Evolutionary conservation across 179 eudicot species (phyloP), one percentile per base, ranked within the genome.

Genomic region (Vitellaria paradoxa): DNA sequence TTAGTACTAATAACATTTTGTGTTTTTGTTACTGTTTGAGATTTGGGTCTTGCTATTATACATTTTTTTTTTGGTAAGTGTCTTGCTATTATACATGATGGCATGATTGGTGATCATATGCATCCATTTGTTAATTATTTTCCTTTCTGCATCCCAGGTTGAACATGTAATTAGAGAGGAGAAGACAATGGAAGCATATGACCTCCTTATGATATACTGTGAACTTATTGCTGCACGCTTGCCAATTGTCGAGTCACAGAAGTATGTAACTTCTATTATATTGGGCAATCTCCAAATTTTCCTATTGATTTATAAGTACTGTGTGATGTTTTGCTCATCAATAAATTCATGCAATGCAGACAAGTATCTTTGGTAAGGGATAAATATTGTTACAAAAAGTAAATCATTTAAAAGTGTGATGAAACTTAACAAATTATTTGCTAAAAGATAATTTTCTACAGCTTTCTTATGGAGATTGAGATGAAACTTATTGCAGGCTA

Each of bases 101-200:
- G 45, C 23, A 6, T 6, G 49, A 18, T 71, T 7, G 17, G 4
- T 71, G 21, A 5, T 1, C 5, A 5, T 21, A 24, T 37, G 3
- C 10, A 30, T 56, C 37, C 42, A 55, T 17, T 4, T 24, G 26
- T 75, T 49, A 5, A 12, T 52, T 20, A 50, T 15, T 21, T 21
- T 57, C 21, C n/a, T 11, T 76, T 69, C 67, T 68, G 11, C 30
- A 67, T 84, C 50, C 85, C 89, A 93, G 99, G 98, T 96, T 80
- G 98, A 96, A 80, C 98, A 96, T 87, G 93, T 91, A 63, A 84
- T 93, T 73, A 84, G 98, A 85, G 99, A 96, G 81, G 93, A 93
- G 92, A 96, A 96, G 89, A 86, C 80, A 72, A 82, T 88, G 77
- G 91, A 91, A 74, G 98, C 99, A 46, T 96, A 83, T 81, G 98